Percentiles rank a stretch among this genome's conserved stretches.
phyloP scores from a whole-genome alignment of 768 basidiomycete genomes.

The Amanita polypyramis region DNA sequence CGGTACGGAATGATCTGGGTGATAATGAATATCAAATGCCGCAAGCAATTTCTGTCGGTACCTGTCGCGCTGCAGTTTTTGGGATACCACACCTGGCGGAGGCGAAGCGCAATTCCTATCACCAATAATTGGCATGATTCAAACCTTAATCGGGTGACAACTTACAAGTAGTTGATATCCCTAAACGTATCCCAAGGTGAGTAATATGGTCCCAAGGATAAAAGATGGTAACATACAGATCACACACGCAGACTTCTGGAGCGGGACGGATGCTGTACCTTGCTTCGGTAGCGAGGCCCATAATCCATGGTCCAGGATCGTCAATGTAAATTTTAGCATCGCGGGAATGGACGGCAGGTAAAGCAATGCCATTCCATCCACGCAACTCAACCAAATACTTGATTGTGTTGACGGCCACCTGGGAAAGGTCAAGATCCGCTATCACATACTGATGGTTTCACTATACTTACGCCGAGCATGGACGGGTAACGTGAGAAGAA shows the following conservation, averaged over 20 bases:
- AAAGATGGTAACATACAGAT: conserved; percentile 48
- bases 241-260: conserved; percentile 79
- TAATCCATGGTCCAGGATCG: conserved; percentile 95
- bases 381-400: conserved; percentile 88
- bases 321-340: conserved; percentile 92
- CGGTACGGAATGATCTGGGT: conserved; percentile 79
- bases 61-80: conserved; percentile 71
- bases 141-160: not conserved
- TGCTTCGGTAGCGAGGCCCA: conserved; percentile 81
- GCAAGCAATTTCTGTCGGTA: conserved; percentile 63
- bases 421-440: conserved; percentile 5
- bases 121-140: conserved; percentile 9
- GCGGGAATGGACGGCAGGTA: conserved; percentile 74
- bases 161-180: conserved; percentile 25
- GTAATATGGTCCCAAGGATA: not conserved
- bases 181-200: conserved; percentile 23
- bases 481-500: conserved; percentile 82
- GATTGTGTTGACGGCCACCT: conserved; percentile 85
- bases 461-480: conserved; percentile 66
- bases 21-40: conserved; percentile 80
- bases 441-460: not conserved
- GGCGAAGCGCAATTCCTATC: conserved; percentile 69
- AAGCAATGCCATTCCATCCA: conserved; percentile 86
- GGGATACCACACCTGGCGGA: conserved; percentile 62
- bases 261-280: conserved; percentile 66